A percentile compares a stretch with the other conserved stretches of the same genome.
Conservation (phyloP, 305 asterid genomes). For the Fraxinus floribunda region DNA sequence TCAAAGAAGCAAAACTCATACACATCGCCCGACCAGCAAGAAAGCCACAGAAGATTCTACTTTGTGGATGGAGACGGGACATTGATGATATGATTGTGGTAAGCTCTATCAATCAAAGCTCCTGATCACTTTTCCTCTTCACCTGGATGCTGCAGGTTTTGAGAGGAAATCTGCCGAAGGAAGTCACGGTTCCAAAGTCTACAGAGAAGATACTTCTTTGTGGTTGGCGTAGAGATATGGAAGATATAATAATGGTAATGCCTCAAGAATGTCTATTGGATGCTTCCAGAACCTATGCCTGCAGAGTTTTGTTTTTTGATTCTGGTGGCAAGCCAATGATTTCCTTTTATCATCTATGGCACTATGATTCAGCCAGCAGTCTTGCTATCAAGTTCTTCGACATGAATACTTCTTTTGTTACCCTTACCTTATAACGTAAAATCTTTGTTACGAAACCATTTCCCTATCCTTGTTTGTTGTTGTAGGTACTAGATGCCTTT, state of each 20-base stretch:
- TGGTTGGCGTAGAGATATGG: conserved; percentile 97
- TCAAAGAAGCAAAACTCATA: conserved; percentile 75
- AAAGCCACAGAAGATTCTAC: conserved; percentile 95
- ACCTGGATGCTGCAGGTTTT: conserved; percentile 79
- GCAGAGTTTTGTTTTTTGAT: conserved; percentile 27
- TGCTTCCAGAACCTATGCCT: conserved; percentile 39
- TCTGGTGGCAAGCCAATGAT: conserved; percentile 31
- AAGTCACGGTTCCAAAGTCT: conserved; percentile 56
- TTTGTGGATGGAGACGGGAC: conserved; percentile 98
- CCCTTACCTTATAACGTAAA: no score
- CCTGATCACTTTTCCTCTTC: conserved; percentile 74
- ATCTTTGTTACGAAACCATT: no score
- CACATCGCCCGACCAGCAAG: conserved; percentile 73
- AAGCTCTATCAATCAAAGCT: conserved; percentile 59
- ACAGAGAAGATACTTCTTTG: conserved; percentile 85
- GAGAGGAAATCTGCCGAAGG: conserved; percentile 71
- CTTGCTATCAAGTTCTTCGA: conserved; percentile 27
- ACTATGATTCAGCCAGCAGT: conserved; percentile 21
- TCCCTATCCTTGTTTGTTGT: conserved; percentile 9
- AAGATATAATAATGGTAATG: conserved; percentile 90
- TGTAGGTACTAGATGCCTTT: conserved; percentile 85
- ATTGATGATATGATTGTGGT: conserved; percentile 99
- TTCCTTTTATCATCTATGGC: conserved; percentile 28
- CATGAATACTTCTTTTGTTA: conserved; percentile 21
- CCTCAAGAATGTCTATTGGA: conserved; percentile 37